Conservation (phyloP, 805 yeast genomes). For the Ogataea nitratoaversa region DNA sequence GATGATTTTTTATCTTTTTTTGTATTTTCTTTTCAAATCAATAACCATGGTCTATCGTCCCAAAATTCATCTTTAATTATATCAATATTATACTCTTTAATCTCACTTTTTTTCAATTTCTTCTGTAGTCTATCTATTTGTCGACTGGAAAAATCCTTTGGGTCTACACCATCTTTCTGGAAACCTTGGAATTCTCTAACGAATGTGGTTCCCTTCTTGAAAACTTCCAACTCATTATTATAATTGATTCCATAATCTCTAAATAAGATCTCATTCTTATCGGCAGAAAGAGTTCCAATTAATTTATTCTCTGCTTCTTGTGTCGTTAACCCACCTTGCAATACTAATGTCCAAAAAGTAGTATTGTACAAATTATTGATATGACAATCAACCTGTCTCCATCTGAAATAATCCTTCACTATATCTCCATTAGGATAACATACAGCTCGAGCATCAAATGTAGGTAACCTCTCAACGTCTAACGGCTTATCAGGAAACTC, state of each 20-base stretch:
- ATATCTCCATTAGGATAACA: slow-evolving; percentile 62
- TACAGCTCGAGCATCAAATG: slow-evolving; percentile 89
- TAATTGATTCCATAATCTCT: slow-evolving; percentile 78
- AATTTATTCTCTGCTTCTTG: slow-evolving; percentile 77
- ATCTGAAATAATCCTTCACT: slow-evolving; percentile 77
- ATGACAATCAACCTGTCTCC: slow-evolving; percentile 97
- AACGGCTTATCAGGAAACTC: slow-evolving; percentile 47
- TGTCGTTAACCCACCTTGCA: slow-evolving; percentile 62
- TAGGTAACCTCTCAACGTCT: slow-evolving; percentile 54
- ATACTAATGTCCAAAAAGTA: slow-evolving; percentile 81
- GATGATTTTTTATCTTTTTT: background rate
- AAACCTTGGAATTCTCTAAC: slow-evolving; percentile 40
- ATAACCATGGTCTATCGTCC: slow-evolving; percentile 41
- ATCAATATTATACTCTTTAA: slow-evolving; percentile 51
- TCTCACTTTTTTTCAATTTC: slow-evolving; percentile 42
- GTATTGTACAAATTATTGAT: slow-evolving; percentile 94
- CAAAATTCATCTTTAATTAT: slow-evolving; percentile 63
- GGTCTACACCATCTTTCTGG: slow-evolving; percentile 2
- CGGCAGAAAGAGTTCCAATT: slow-evolving; percentile 74
- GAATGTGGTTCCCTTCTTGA: slow-evolving; percentile 73
- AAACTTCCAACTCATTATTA: slow-evolving; percentile 85
- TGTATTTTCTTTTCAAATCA: slow-evolving; percentile 8
- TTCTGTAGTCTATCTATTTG: slow-evolving; percentile 50
- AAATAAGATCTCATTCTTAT: slow-evolving; percentile 86
- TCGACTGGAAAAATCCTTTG: slow-evolving; percentile 30